Percentiles rank a stretch among this genome's conserved stretches.
phyloP scores from a whole-genome alignment of 2,329 filamentous ascomycete genomes.

The Epichloe typhina region DNA sequence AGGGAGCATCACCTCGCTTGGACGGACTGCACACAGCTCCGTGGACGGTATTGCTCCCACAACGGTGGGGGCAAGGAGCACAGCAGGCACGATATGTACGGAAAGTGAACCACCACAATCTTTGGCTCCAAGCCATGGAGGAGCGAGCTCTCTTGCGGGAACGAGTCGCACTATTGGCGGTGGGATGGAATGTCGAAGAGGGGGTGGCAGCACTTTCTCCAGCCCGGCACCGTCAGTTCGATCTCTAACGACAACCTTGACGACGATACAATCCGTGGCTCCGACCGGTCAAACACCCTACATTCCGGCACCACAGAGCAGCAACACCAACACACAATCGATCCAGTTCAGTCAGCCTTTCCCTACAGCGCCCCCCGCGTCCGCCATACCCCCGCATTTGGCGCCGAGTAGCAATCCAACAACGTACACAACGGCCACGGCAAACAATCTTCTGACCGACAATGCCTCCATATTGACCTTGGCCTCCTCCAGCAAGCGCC shows the following conservation, averaged over 20 bases:
- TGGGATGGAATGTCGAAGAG: constrained; percentile 54
- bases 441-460: constrained; percentile 70
- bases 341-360: constrained; percentile 56
- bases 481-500: constrained; percentile 68
- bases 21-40: constrained; percentile 47
- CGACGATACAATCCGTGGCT: constrained; percentile 67
- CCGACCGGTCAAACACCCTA: constrained; percentile 34
- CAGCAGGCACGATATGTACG: constrained; percentile 71
- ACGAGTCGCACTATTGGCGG: constrained; percentile 59
- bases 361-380: constrained; percentile 50
- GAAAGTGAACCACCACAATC: constrained; percentile 66
- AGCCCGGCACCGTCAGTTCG: constrained; percentile 70
- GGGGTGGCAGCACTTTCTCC: constrained; percentile 65
- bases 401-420: constrained; percentile 46
- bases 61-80: constrained; percentile 56
- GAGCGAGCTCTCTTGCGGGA: constrained; percentile 51
- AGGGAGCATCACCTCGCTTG: constrained; percentile 40
- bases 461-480: constrained; percentile 78
- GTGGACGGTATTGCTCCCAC: constrained; percentile 43
- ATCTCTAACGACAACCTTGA: constrained; percentile 71
- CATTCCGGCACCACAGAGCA: constrained; percentile 14
- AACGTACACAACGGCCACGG: constrained; percentile 66
- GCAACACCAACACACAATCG: constrained; percentile 27
- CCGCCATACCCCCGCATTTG: constrained; percentile 60
- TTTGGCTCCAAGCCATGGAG: constrained; percentile 57